phyloP scores from a whole-genome alignment of 2,329 filamentous ascomycete species.

The Cladophialophora bantiana region DNA sequence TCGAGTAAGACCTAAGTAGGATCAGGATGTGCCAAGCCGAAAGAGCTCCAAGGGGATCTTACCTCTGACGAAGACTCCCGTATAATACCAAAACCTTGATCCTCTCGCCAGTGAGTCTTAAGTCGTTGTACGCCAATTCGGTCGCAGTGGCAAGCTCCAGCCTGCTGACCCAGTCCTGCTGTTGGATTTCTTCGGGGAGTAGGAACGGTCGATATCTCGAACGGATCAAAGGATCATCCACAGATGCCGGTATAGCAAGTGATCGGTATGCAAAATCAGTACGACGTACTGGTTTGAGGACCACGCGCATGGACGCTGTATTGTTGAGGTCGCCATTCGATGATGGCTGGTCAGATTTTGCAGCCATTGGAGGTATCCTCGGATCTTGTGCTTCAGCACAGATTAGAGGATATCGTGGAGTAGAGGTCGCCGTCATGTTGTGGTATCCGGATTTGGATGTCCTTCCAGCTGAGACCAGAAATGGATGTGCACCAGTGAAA shows the following conservation, averaged over 20 bases:
- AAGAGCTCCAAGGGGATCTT: too few relatives aligned
- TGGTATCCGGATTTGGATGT: not conserved
- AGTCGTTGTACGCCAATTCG: conserved; percentile 59
- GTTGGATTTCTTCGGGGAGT: conserved; percentile 47
- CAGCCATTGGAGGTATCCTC: not conserved
- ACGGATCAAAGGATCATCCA: conserved; percentile 59
- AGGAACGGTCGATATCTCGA: conserved; percentile 65
- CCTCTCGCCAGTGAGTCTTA: conserved; percentile 40
- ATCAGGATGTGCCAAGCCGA: too few relatives aligned
- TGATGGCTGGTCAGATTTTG: not conserved
- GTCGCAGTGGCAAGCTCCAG: conserved; percentile 58
- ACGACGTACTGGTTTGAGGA: conserved; percentile 23
- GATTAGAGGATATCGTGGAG: not conserved
- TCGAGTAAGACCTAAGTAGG: too few relatives aligned
- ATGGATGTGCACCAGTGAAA: not conserved
- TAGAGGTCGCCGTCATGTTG: not conserved
- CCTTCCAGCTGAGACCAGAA: not conserved
- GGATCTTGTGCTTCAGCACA: conserved; percentile 19
- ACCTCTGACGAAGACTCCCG: too few relatives aligned
- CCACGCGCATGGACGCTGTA: conserved; percentile 26
- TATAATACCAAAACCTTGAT: too few relatives aligned
- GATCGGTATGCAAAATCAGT: conserved; percentile 40
- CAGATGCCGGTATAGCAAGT: conserved; percentile 53
- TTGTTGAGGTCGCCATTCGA: conserved; percentile 32
- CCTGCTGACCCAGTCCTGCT: conserved; percentile 62